Evolutionary conservation across 192 early-diverging fungal species (phyloP).

Genomic region (Oehlia diaphana): DNA sequence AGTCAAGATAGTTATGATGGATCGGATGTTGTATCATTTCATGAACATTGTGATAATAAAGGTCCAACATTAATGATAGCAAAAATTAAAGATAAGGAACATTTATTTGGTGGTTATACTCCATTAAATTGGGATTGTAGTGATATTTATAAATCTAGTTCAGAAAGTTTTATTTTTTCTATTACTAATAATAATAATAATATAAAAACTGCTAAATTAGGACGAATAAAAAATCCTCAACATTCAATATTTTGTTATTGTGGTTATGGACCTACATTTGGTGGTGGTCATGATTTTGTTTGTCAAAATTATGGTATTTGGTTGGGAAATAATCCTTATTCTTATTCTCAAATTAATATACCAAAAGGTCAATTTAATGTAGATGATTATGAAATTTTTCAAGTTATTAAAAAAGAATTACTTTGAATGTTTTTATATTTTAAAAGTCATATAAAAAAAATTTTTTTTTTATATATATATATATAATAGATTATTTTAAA

Average conservation of each 20-base stretch:
- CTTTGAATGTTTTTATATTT: too few relatives aligned
- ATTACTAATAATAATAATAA: neutral
- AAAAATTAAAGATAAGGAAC: neutral
- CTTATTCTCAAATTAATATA: neutral
- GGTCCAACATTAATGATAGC: neutral
- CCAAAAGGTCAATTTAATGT: neutral
- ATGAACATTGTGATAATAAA: neutral
- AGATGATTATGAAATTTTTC: neutral
- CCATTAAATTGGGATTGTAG: neutral
- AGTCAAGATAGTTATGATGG: neutral
- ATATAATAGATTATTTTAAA: too few relatives aligned
- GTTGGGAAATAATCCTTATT: neutral
- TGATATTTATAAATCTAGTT: neutral
- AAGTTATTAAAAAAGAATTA: neutral
- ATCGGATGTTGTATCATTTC: neutral
- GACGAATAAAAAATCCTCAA: neutral
- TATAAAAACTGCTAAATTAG: neutral
- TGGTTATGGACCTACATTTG: neutral
- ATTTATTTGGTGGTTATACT: conserved; percentile 15
- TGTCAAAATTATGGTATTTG: neutral
- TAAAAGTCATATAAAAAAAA: too few relatives aligned
- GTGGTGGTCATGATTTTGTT: neutral
- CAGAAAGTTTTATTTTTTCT: neutral
- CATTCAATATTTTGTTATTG: neutral
- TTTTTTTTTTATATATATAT: too few relatives aligned